A percentile compares a stretch with the other conserved stretches of the same genome.
Evolutionary conservation across 2,329 filamentous ascomycete genomes (phyloP).

Genomic region (Neopestalotiopsis sp.): DNA sequence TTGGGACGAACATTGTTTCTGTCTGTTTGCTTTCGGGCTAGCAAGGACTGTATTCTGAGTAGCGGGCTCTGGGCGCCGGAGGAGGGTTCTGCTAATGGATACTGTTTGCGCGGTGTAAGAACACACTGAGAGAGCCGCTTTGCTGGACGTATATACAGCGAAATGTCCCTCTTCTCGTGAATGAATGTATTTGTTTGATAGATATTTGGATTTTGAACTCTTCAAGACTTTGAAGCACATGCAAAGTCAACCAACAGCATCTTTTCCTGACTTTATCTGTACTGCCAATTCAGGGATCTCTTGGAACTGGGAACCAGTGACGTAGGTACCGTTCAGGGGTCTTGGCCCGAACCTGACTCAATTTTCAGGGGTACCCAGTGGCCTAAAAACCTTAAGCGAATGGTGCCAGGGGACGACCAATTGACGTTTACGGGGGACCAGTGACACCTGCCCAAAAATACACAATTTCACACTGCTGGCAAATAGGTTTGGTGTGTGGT

Average conservation of each 20-base stretch:
- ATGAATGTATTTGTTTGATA: not conserved
- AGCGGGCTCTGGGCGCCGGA: not conserved
- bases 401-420: not conserved
- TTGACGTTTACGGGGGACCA: not conserved
- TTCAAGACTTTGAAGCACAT: not conserved
- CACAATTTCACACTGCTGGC: not conserved
- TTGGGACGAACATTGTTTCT: conserved; percentile 3
- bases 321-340: not conserved
- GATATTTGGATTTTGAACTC: not conserved
- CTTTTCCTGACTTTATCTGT: not conserved
- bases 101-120: not conserved
- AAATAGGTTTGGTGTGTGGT: not conserved
- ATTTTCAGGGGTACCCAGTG: not conserved
- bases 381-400: conserved; percentile 1
- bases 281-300: not conserved
- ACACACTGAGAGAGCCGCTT: not conserved
- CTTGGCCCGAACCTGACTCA: not conserved
- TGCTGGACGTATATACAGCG: not conserved
- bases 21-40: not conserved
- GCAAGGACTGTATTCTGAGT: not conserved
- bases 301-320: not conserved
- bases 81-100: not conserved
- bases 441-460: not conserved
- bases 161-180: not conserved
- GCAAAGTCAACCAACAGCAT: not conserved